Conservation (phyloP, 257 asterid genomes). For the Voacanga thouarsii region DNA sequence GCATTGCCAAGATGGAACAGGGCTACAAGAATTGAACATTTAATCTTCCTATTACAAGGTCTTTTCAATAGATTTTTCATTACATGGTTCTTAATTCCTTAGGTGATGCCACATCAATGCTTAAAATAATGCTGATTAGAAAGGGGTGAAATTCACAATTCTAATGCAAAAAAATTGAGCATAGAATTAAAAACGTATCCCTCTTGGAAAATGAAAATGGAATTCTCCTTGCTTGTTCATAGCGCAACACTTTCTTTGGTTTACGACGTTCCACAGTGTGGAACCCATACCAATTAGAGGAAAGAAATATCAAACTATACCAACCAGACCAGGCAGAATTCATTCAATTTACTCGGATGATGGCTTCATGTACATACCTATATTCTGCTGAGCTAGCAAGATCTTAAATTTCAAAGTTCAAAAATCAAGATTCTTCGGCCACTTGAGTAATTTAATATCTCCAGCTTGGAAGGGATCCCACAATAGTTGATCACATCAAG, state of each 20-base stretch:
- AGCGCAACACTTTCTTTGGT: neutral
- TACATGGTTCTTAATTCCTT: neutral
- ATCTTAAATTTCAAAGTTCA: neutral
- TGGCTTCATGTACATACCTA: neutral
- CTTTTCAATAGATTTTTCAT: neutral
- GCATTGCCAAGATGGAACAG: neutral
- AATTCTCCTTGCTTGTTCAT: neutral
- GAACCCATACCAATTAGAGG: neutral
- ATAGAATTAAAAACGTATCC: neutral
- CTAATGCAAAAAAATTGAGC: neutral
- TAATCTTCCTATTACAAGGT: neutral
- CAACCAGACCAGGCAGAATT: neutral
- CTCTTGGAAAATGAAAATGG: neutral
- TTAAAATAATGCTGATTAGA: neutral
- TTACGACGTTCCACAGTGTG: neutral
- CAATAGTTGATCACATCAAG: neutral
- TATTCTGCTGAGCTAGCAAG: neutral
- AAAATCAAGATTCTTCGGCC: neutral
- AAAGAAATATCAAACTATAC: too few species aligned
- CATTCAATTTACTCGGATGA: neutral
- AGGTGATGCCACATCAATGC: neutral
- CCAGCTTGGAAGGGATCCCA: neutral
- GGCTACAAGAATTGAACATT: neutral
- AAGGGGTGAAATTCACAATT: neutral
- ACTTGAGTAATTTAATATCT: neutral